phyloP scores from a whole-genome alignment of 192 early-diverging fungal genomes.

The Coemansia sp. region DNA sequence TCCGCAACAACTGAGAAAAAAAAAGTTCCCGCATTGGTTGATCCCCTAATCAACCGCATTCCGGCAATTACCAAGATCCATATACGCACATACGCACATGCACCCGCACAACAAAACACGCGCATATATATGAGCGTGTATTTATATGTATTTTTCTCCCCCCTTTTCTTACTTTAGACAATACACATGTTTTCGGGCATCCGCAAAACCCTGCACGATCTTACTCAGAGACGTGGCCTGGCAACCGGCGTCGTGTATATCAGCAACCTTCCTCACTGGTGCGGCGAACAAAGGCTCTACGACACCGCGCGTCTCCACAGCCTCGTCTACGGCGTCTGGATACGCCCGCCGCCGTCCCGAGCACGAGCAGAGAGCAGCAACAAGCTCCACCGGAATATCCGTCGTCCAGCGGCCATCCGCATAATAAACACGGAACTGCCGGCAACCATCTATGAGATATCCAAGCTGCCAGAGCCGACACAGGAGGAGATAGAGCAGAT shows the following conservation, averaged over 20 bases:
- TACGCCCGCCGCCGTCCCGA: neutral
- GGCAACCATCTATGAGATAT: conserved; percentile 13
- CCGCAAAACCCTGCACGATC: too few relatives aligned
- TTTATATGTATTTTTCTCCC: too few relatives aligned
- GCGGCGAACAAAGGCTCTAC: neutral
- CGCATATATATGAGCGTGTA: too few relatives aligned
- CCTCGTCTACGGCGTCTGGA: conserved; percentile 23
- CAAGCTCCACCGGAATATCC: neutral
- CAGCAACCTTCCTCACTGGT: neutral
- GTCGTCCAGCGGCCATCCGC: conserved; percentile 23
- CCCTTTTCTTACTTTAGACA: too few relatives aligned
- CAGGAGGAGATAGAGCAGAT: conserved; percentile 11
- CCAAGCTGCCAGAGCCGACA: conserved; percentile 21
- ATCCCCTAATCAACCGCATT: neutral
- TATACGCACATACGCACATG: too few relatives aligned
- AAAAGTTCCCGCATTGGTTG: too few relatives aligned
- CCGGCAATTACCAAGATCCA: neutral
- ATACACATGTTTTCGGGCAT: too few relatives aligned
- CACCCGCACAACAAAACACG: too few relatives aligned
- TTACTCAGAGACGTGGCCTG: neutral
- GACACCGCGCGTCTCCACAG: conserved; percentile 11
- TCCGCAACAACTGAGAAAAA: too few relatives aligned
- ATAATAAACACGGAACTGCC: conserved; percentile 24
- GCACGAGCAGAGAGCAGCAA: neutral
- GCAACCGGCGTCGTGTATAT: conserved; percentile 15